Base-by-base conservation (phyloP, 208 protist genomes). In the Trypanosoma platydactyli region DNA sequence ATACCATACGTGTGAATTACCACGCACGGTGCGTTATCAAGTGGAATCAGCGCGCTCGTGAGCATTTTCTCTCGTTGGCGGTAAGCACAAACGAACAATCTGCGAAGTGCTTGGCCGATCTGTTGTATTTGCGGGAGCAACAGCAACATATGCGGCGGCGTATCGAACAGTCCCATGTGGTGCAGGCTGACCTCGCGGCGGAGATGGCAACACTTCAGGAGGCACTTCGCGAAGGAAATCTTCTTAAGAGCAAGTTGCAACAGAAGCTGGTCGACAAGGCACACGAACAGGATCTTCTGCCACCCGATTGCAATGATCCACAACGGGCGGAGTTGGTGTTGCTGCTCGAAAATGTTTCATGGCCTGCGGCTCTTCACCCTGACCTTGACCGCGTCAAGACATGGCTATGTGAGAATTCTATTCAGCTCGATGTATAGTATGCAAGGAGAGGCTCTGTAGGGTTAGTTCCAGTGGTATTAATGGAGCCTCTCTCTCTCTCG, bases 31-130 rank as follows among this genome's bases (percentile, higher is more conserved):
- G 58, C 11, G 79, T 79, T 11, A 35, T 83, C 15, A 65, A 30
- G 44, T 89, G 83, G 85, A 74, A 61, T 29, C 51, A 73, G 49
- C 76, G 85, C 2, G 70, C 76, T 9, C 73, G 76, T 1, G 77
- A 89, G 52, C 84, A 88, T 46, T 76, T 94, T 51, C 77, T 92
- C 25, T 55, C 92, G 15, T 72, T 85, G 51, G 71, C 78, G 24
- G 76, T 77, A 0, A 59, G 68, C 25, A 76, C 89, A 35, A 91
- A 92, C 69, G 66, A 71, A 15, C 45, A 77, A 54, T 83, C 78
- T 30, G 73, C 56, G 35, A n/a, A 62, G 20, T 82, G 69, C 25
- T 63, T 77, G 13, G 61, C 48, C 0, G 83, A 94, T 38, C 71
- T 92, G 30, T 44, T 89, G 24, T 68, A 80, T 59, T 71, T 91